phyloP scores from a whole-genome alignment of 1,284 basidiomycete genomes.

The Ceratobasidium theobromae region DNA sequence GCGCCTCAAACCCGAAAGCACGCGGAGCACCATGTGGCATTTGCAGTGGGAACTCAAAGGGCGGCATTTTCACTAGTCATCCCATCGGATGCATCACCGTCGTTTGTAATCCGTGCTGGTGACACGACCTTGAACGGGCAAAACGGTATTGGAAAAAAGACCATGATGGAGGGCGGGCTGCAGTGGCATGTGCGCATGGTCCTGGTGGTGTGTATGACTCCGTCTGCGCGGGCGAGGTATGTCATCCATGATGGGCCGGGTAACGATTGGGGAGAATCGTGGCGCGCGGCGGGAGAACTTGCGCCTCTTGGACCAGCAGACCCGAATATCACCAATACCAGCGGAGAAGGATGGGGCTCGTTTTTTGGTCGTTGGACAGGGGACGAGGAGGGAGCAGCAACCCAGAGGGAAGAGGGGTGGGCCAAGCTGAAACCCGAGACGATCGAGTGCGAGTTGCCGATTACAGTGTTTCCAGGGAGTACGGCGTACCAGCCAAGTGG shows the following conservation, averaged over 20 bases:
- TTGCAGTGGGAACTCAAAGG: slow-evolving; percentile 68
- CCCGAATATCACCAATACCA: background rate
- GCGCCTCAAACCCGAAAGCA: slow-evolving; percentile 62
- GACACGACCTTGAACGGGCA: slow-evolving; percentile 41
- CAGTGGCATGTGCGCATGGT: slow-evolving; percentile 79
- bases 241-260: slow-evolving; percentile 56
- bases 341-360: slow-evolving; percentile 51
- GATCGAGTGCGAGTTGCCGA: slow-evolving; percentile 90
- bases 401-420: slow-evolving; percentile 58
- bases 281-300: slow-evolving; percentile 57
- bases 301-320: slow-evolving; percentile 50
- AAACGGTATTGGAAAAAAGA: slow-evolving; percentile 32
- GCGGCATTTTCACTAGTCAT: slow-evolving; percentile 86
- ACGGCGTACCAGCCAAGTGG: slow-evolving; percentile 84
- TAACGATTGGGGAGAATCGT: slow-evolving; percentile 70
- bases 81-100: slow-evolving; percentile 83
- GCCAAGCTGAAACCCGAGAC: slow-evolving; percentile 67
- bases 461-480: slow-evolving; percentile 84
- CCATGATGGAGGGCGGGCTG: slow-evolving; percentile 59
- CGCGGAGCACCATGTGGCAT: slow-evolving; percentile 78
- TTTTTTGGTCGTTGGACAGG: slow-evolving; percentile 55
- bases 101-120: slow-evolving; percentile 58
- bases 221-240: slow-evolving; percentile 57
- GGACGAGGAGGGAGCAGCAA: slow-evolving; percentile 48
- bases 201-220: slow-evolving; percentile 47